Percentiles rank a stretch among this genome's conserved stretches.
Conservation (phyloP, 2,329 filamentous ascomycete species). For the Helicocarpus griseus region DNA sequence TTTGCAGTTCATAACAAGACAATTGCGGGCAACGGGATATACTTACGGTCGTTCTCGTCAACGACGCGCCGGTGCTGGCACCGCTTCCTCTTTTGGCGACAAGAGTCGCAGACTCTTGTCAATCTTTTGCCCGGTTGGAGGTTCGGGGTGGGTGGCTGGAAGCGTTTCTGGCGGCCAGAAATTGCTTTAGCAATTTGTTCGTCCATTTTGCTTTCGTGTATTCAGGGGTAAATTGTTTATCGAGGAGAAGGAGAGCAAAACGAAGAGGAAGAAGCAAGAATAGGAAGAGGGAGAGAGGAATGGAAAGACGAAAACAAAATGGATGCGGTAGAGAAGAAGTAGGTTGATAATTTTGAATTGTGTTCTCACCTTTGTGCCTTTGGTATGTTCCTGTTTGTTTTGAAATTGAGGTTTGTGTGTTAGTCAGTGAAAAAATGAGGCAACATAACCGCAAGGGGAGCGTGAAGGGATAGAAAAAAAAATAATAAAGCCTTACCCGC, state of each 20-base stretch:
- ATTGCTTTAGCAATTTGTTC: neutral
- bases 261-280: neutral
- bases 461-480: neutral
- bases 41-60: slow-evolving; percentile 15
- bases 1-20: no score
- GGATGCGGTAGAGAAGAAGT: neutral
- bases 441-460: neutral
- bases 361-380: slow-evolving; percentile 4
- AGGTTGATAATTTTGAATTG: neutral
- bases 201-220: neutral
- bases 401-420: neutral
- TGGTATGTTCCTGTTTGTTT: slow-evolving; percentile 5
- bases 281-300: no score
- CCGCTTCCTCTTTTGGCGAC: slow-evolving; percentile 14
- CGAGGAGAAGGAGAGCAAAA: neutral
- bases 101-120: slow-evolving; percentile 15
- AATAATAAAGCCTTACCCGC: slow-evolving; percentile 8
- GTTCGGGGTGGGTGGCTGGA: slow-evolving; percentile 13
- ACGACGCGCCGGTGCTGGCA: slow-evolving; percentile 16
- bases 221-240: neutral
- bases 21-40: no score
- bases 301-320: no score
- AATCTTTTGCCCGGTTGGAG: slow-evolving; percentile 14
- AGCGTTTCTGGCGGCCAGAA: slow-evolving; percentile 12
- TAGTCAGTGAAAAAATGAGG: neutral